Base-by-base conservation (phyloP, 139 green algal species). In the Micractinium conductrix region DNA sequence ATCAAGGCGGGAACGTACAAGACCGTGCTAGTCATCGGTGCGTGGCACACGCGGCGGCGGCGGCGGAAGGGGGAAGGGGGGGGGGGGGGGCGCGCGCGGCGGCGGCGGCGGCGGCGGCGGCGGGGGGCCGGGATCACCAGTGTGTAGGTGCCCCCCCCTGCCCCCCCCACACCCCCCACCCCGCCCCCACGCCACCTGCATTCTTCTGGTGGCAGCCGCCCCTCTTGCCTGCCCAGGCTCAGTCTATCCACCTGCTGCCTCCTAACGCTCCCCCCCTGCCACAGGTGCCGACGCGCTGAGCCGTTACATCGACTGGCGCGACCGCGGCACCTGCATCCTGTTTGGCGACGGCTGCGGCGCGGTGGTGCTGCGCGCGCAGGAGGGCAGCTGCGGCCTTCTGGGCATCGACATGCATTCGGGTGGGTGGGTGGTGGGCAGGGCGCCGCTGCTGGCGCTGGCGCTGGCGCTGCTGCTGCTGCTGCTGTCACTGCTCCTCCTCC, bases 321-420 rank as follows among this genome's bases (percentile, higher is more conserved):
- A 98, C 86, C 73, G 96, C 80, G 83, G 90, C 12, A 99, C 97
- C 14, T 99, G 97, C 91, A 98, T 99, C 74, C 89, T 99, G 37
- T 99, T 99, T 89, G 97, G 97, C 14, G 97, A 99, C 86, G 97
- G 94, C 38, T 95, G 89, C 69, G 97, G 97, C 0, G 97, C 97
- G 6, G 91, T 99, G 55, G 85, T 99, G 38, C 28, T 98, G 62
- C 88, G 87, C 16, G 90, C 90, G 33, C 71, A 85, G 14, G 82
- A 88, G 0, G 70, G n/a, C n/a, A 65, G 42, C 45, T 96, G 95
- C 89, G 83, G 68, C 7, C 84, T 99, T 53, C 89, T 98, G 44
- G 96, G 95, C 0, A 90, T 93, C 19, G 91, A 97, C 62, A 97
- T 99, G 94, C 48, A 78, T 30, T 88, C 84, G 17, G 73, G 73